Evolutionary conservation across 179 eudicot genomes (phyloP), one percentile per base, ranked within the genome.

Genomic region (Heliamphora pulchella): DNA sequence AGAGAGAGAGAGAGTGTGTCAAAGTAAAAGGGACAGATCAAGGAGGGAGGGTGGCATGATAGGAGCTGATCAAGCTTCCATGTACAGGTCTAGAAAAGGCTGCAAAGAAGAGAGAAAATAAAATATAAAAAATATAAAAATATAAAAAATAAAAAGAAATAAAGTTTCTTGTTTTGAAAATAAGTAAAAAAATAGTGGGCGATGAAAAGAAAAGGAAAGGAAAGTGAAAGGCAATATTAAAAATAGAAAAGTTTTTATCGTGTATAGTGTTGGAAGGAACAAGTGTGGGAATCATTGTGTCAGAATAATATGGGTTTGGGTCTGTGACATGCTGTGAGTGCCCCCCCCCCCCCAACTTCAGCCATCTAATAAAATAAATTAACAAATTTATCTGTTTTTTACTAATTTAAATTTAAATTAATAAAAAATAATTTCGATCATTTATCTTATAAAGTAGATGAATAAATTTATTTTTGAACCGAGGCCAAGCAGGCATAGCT

Each of bases 201-300:
- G 31, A 31, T 31, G 75, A 54, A 31, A 61, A 22, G 43, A 20
- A 31, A 72, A 50, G 44, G 9, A 43, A 74, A 54, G 55, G 59
- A 63, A 73, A 55, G 2, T 22, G 68, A 54, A 31, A 15, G 58
- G 41, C 53, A 15, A 59, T 47, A 9, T 63, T 50, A 11, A 44
- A 62, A 62, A 72, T 71, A 54, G 55, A 70, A 57, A 71, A 39
- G n/a, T 14, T 76, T 78, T 78, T 78, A 82, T 82, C 84, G 84
- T 82, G 68, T 82, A 78, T 51, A 78, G 84, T 3, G 61, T 82
- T 82, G 84, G 84, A 71, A 78, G 81, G 66, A 82, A 78, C 78
- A 71, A 77, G 81, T 82, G 70, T 82, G 84, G 75, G 84, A 82
- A 82, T 82, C 84, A 61, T 78, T 14, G 51, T 78, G 84, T 78